phyloP scores from a whole-genome alignment of 2,329 filamentous ascomycete species.

The Thielaviopsis euricoi region DNA sequence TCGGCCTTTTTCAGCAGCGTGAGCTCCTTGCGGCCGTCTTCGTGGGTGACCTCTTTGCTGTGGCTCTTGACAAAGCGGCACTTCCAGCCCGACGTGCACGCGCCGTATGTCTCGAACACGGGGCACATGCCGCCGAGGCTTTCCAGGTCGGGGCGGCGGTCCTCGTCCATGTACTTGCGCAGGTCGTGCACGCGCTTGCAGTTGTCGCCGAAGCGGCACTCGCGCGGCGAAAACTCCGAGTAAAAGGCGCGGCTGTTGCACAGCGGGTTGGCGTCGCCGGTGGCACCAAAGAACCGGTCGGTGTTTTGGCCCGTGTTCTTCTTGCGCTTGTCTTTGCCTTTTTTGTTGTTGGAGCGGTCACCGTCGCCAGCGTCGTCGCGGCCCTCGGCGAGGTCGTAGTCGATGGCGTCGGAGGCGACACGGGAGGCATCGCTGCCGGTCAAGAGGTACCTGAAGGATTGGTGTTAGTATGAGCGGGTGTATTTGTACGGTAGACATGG shows the following conservation, averaged over 20 bases:
- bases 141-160: constrained; percentile 59
- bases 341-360: constrained; percentile 26
- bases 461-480: constrained; percentile 2
- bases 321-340: constrained; percentile 24
- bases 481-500: neutral
- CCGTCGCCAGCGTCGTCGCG: constrained; percentile 28
- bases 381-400: constrained; percentile 18
- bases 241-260: constrained; percentile 57
- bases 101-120: constrained; percentile 58
- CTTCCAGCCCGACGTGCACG: constrained; percentile 78
- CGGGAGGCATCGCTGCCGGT: constrained; percentile 34
- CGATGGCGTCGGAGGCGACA: constrained; percentile 23
- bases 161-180: constrained; percentile 62
- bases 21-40: constrained; percentile 71
- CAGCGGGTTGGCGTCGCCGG: constrained; percentile 58
- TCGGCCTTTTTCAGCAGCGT: constrained; percentile 37
- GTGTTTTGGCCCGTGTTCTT: constrained; percentile 59
- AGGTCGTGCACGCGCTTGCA: constrained; percentile 77
- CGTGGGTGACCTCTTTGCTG: constrained; percentile 59
- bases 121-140: constrained; percentile 69
- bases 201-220: constrained; percentile 62
- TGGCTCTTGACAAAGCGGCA: constrained; percentile 84
- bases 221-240: constrained; percentile 65
- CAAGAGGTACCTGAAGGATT: constrained; percentile 21
- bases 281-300: constrained; percentile 63